Evolutionary conservation across 805 yeast species (phyloP).

Genomic region (Hemisphaericaspora nanyangensis): DNA sequence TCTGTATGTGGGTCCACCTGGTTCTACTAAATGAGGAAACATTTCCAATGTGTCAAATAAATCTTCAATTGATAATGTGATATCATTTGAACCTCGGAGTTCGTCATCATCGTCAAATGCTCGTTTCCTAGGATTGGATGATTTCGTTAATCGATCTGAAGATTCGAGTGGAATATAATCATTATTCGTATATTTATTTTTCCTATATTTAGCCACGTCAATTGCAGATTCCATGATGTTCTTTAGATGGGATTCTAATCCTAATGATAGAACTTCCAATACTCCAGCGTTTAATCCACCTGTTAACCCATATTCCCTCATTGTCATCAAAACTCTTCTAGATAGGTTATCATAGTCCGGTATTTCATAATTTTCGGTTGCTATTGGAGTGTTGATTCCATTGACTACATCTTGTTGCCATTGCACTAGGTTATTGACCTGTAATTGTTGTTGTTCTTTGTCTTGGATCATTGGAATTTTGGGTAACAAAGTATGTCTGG

Average conservation of each 20-base stretch:
- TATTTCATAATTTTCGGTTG: slow-evolving; percentile 72
- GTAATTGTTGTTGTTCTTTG: slow-evolving; percentile 40
- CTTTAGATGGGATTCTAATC: slow-evolving; percentile 77
- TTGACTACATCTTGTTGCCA: slow-evolving; percentile 93
- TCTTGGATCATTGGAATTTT: slow-evolving; percentile 74
- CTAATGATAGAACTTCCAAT: slow-evolving; percentile 73
- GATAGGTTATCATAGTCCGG: slow-evolving; percentile 75
- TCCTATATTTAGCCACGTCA: slow-evolving; percentile 64
- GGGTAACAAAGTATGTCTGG: slow-evolving; percentile 73
- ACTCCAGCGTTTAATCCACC: slow-evolving; percentile 77
- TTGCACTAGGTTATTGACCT: slow-evolving; percentile 54
- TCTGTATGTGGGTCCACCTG: slow-evolving; percentile 56
- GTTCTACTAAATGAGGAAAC: slow-evolving; percentile 66
- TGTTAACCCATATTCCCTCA: slow-evolving; percentile 85
- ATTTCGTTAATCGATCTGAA: not conserved
- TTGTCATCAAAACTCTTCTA: slow-evolving; percentile 70
- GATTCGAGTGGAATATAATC: slow-evolving; percentile 23
- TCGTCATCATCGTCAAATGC: slow-evolving; percentile 15
- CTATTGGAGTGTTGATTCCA: slow-evolving; percentile 77
- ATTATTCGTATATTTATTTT: slow-evolving; percentile 39
- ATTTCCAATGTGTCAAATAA: slow-evolving; percentile 59
- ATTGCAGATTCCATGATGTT: slow-evolving; percentile 69
- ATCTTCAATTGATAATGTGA: slow-evolving; percentile 62
- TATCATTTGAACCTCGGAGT: slow-evolving; percentile 11
- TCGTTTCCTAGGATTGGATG: slow-evolving; percentile 12